These are phyloP conservation scores for Termitomyces sp. DNA, from an alignment of 768 basidiomycete genomes.

Conservation along the genomic window DNA sequence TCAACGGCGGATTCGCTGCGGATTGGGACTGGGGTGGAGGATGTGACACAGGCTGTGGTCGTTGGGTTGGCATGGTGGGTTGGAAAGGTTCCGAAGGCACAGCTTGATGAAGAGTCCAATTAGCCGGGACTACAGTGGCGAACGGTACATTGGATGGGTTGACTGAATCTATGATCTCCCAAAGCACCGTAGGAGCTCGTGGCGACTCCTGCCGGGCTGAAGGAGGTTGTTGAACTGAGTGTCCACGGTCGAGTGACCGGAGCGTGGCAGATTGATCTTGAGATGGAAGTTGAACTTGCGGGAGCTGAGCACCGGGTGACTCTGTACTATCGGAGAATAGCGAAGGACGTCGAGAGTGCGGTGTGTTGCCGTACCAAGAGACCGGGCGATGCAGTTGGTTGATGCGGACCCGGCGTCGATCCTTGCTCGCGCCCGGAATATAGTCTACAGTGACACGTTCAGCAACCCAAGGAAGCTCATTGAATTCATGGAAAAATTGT, in stretches of 20 bases:
- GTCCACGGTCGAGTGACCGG: not conserved
- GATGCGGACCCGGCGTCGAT: slow-evolving; percentile 11
- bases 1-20: not conserved
- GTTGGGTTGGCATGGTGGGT: not conserved
- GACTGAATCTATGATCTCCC: not conserved
- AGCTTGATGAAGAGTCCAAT: slow-evolving; percentile 6
- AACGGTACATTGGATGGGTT: slow-evolving; percentile 9
- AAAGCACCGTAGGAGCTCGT: not conserved
- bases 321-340: slow-evolving; percentile 13
- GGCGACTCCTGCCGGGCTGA: not conserved
- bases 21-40: not conserved
- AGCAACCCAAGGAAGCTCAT: slow-evolving; percentile 34
- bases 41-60: not conserved
- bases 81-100: not conserved
- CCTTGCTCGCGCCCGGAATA: slow-evolving; percentile 22
- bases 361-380: slow-evolving; percentile 16
- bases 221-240: not conserved
- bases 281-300: not conserved
- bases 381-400: slow-evolving; percentile 6
- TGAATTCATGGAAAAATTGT: slow-evolving; percentile 29
- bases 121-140: slow-evolving; percentile 8
- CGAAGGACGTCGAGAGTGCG: slow-evolving; percentile 5
- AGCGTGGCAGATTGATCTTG: not conserved
- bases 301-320: slow-evolving; percentile 11
- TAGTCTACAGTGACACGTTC: slow-evolving; percentile 31